Conservation (phyloP, 805 yeast genomes). For the Kazachstania bromeliacearum region DNA sequence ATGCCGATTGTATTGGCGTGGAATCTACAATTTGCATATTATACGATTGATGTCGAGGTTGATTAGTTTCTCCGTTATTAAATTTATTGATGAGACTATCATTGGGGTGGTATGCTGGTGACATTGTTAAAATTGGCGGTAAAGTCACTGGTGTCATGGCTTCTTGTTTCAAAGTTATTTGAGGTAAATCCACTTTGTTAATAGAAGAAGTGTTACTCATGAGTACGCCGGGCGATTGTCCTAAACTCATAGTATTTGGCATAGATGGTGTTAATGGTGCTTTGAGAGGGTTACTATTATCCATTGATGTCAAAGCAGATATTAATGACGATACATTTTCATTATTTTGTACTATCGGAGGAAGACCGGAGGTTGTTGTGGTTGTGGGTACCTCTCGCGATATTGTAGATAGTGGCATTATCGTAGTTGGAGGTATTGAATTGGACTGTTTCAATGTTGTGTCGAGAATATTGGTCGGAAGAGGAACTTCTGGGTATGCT, state of each 20-base stretch:
- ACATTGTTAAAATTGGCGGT: background rate
- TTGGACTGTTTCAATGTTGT: too few species aligned
- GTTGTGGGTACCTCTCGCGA: background rate
- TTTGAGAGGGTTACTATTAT: too few species aligned
- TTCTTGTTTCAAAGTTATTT: too few species aligned
- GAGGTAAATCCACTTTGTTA: too few species aligned
- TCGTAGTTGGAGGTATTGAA: too few species aligned
- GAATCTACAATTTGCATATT: slow-evolving; percentile 16
- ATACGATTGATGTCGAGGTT: slow-evolving; percentile 1
- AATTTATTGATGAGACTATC: background rate
- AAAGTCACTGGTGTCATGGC: background rate
- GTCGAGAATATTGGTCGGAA: too few species aligned
- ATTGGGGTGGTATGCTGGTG: background rate
- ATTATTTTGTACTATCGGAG: slow-evolving; percentile 1
- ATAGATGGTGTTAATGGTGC: too few species aligned
- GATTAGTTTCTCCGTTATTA: background rate
- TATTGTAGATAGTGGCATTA: too few species aligned
- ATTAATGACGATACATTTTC: slow-evolving; percentile 17
- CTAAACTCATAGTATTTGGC: too few species aligned
- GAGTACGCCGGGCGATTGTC: too few species aligned
- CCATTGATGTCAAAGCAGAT: slow-evolving; percentile 8
- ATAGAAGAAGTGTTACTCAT: too few species aligned
- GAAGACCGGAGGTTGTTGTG: background rate
- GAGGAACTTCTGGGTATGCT: background rate
- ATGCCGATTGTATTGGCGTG: slow-evolving; percentile 22